Evolutionary conservation across 2,329 filamentous ascomycete genomes (phyloP).

Genomic region (Colletotrichum chrysophilum): DNA sequence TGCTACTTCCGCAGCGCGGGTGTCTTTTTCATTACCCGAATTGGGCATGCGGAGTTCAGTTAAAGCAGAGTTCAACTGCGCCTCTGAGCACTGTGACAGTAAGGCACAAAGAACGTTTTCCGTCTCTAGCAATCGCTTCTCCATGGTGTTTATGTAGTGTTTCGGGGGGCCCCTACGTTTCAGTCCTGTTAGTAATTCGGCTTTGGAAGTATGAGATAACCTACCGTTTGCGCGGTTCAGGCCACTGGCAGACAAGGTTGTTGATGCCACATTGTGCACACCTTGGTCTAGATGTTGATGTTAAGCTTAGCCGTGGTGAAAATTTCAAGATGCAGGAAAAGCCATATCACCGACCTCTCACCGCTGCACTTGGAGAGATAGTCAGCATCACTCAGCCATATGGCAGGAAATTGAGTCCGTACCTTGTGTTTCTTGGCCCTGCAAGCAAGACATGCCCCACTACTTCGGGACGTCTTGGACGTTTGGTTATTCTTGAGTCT

Average conservation of each 20-base stretch:
- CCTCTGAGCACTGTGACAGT: neutral
- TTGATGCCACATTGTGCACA: constrained; percentile 19
- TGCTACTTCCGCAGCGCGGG: neutral
- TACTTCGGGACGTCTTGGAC: neutral
- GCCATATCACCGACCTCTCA: neutral
- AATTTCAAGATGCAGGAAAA: neutral
- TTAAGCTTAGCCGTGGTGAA: neutral
- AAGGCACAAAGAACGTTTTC: constrained; percentile 4
- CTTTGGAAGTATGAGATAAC: neutral
- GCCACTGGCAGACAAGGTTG: constrained; percentile 13
- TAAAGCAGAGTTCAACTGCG: neutral
- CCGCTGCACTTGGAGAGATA: constrained; percentile 7
- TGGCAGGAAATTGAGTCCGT: neutral
- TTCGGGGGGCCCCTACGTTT: constrained; percentile 16
- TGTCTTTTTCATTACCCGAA: too few species aligned
- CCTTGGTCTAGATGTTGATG: neutral
- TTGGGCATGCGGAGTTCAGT: neutral
- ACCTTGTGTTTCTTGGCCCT: constrained; percentile 18
- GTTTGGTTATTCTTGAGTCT: neutral
- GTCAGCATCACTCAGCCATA: neutral
- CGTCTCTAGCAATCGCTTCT: constrained; percentile 10
- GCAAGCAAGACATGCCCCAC: constrained; percentile 15
- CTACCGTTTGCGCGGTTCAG: constrained; percentile 18
- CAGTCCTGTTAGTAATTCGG: neutral
- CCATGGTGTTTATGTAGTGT: constrained; percentile 8